A percentile compares a stretch with the other conserved stretches of the same genome.
Evolutionary conservation across 257 asterid genomes (phyloP).

Genomic region (Solanum chmielewskii): DNA sequence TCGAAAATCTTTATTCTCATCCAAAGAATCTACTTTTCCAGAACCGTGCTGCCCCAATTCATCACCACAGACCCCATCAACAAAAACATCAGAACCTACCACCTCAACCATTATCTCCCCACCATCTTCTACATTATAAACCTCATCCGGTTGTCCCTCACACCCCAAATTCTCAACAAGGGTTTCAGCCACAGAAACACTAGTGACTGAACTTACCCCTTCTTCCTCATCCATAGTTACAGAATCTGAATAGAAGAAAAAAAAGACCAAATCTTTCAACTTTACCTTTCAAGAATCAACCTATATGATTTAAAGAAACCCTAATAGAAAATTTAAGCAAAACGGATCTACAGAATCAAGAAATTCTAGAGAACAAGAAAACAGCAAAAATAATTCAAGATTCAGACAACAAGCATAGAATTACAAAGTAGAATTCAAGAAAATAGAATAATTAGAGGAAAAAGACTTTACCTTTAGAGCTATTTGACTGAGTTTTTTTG

Average conservation of each 20-base stretch:
- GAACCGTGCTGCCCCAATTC: slow-evolving; percentile 15
- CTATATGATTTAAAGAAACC: slow-evolving; percentile 13
- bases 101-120: slow-evolving; percentile 77
- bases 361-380: neutral
- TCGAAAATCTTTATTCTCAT: neutral
- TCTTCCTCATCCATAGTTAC: slow-evolving; percentile 44
- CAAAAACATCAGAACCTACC: slow-evolving; percentile 75
- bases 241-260: slow-evolving; percentile 6
- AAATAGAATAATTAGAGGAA: neutral
- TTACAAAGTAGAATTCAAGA: neutral
- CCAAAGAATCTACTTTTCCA: neutral
- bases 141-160: slow-evolving; percentile 27
- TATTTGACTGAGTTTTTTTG: neutral
- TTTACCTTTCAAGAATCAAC: slow-evolving; percentile 9
- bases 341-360: neutral
- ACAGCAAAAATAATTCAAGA: neutral
- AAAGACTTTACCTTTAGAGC: neutral
- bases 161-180: neutral
- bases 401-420: neutral
- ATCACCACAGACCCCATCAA: slow-evolving; percentile 41
- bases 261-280: slow-evolving; percentile 13
- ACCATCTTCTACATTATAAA: slow-evolving; percentile 34
- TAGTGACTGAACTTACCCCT: slow-evolving; percentile 30
- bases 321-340: slow-evolving; percentile 12
- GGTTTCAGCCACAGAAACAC: slow-evolving; percentile 13